Evolutionary conservation across 306 rosid genomes (phyloP), one percentile per base, ranked within the genome.

Genomic region (Senna siamea): DNA sequence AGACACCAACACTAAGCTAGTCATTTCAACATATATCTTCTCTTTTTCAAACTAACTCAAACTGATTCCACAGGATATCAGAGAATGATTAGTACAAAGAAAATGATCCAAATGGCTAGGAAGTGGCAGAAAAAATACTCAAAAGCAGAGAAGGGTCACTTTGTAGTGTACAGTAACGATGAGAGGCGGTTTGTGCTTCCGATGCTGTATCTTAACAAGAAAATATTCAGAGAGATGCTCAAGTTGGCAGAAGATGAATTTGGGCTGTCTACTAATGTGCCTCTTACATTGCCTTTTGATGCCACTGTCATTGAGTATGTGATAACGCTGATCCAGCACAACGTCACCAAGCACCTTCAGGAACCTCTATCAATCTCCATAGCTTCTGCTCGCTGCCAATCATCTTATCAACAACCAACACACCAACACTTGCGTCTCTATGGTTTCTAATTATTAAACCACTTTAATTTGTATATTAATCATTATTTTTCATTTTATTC

Each of bases 221-320:
- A 47, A 0, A 80, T 80, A 2, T 63, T 70, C 38, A 76, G 53
- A 54, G 80, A 80, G 72, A 76, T 80, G 2, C 76, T 80, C 57
- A 55, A 80, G 9, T 46, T 80, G 48, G 84, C 84, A 61, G 84
- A 75, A 62, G 80, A 80, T 23, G 84, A 80, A 47, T 80, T 61
- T 61, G 84, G 77, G 58, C 23, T 62, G 0, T 54, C 40, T 6
- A 44, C 55, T 30, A 80, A 75, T n/a, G 61, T 43, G 55, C 77
- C 84, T 0, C 68, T 75, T 0, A 54, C 56, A 12, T 63, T 80
- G 80, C 80, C 84, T n/a, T 80, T 52, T 44, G 80, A 80, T n/a
- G 80, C 20, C 7, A 62, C 46, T 3, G n/a, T 46, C 0, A 44
- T 75, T 3, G 72, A 75, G 22, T 75, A 75, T 51, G 19, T 75